These are phyloP conservation scores for Nakazawaea peltata DNA, from an alignment of 805 yeast species.

Conservation along the genomic window DNA sequence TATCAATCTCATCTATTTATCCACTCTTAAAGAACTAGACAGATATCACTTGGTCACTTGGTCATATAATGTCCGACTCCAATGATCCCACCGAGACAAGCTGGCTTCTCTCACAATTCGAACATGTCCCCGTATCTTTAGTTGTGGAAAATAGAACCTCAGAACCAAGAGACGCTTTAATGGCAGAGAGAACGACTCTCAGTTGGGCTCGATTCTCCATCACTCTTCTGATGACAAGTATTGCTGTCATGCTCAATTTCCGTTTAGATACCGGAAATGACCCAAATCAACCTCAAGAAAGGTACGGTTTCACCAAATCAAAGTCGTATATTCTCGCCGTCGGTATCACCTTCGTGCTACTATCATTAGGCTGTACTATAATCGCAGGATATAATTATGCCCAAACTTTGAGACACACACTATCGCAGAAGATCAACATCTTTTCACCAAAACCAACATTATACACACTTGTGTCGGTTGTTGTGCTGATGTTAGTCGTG, in stretches of 20 bases:
- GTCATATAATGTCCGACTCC: too few relatives aligned
- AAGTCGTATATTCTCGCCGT: conserved; percentile 22
- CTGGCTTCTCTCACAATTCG: conserved; percentile 10
- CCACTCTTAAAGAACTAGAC: too few relatives aligned
- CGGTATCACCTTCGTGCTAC: conserved; percentile 27
- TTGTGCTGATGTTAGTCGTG: conserved; percentile 6
- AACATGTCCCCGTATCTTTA: conserved; percentile 13
- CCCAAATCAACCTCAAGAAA: not conserved
- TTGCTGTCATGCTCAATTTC: conserved; percentile 38
- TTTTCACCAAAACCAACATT: conserved; percentile 22
- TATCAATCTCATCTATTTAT: too few relatives aligned
- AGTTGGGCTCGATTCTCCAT: conserved; percentile 39
- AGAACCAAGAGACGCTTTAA: conserved; percentile 48
- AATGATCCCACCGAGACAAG: too few relatives aligned
- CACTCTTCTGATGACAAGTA: conserved; percentile 36
- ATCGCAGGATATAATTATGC: conserved; percentile 34
- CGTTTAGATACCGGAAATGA: conserved; percentile 26
- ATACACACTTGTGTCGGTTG: conserved; percentile 1
- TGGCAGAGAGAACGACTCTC: conserved; percentile 44
- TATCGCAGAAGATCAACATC: conserved; percentile 31
- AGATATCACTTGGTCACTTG: too few relatives aligned
- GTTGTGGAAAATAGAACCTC: conserved; percentile 29
- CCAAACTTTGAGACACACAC: conserved; percentile 34
- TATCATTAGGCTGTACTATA: conserved; percentile 30
- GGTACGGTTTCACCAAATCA: conserved; percentile 7